Percentiles rank a stretch among this genome's conserved stretches.
These are phyloP conservation scores for Leptographium flavum DNA, from an alignment of 2,329 filamentous ascomycete species.

Conservation along the genomic window DNA sequence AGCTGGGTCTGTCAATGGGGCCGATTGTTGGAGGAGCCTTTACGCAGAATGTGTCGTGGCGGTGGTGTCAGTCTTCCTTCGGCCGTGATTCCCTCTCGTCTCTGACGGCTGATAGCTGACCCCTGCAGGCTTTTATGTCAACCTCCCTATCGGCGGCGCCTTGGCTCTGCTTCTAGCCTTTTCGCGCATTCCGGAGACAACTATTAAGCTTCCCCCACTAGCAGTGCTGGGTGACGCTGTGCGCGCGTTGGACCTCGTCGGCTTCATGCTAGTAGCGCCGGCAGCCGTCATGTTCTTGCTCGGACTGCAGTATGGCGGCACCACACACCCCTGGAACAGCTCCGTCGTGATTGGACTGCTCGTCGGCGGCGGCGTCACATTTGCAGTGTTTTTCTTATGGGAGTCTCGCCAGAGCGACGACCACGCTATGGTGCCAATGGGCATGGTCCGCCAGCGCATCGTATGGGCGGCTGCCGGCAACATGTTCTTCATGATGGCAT, in stretches of 20 bases:
- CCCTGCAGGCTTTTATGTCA: slow-evolving; percentile 19
- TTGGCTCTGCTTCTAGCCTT: slow-evolving; percentile 18
- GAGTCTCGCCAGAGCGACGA: slow-evolving; percentile 14
- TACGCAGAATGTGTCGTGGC: slow-evolving; percentile 25
- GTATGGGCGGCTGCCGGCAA: slow-evolving; percentile 5
- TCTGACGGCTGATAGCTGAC: background rate
- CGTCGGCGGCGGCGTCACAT: slow-evolving; percentile 13
- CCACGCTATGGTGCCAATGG: slow-evolving; percentile 14
- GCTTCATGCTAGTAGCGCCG: slow-evolving; percentile 26
- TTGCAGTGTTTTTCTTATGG: slow-evolving; percentile 12
- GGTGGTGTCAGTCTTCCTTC: slow-evolving; percentile 24
- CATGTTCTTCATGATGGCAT: slow-evolving; percentile 18
- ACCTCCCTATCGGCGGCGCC: slow-evolving; percentile 23
- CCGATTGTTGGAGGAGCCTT: slow-evolving; percentile 31
- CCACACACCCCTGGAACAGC: slow-evolving; percentile 24
- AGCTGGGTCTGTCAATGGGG: slow-evolving; percentile 29
- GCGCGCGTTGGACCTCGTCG: slow-evolving; percentile 24
- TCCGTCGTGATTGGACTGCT: slow-evolving; percentile 26
- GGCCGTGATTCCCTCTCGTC: background rate
- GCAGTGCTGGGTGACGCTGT: slow-evolving; percentile 16
- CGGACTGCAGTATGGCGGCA: slow-evolving; percentile 28
- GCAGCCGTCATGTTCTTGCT: slow-evolving; percentile 26
- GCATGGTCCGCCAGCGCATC: slow-evolving; percentile 9
- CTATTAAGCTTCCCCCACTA: slow-evolving; percentile 16
- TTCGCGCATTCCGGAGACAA: slow-evolving; percentile 21